Base-by-base conservation (phyloP, 495 filamentous ascomycete genomes). In the Podospora bellae-mahoneyi region DNA sequence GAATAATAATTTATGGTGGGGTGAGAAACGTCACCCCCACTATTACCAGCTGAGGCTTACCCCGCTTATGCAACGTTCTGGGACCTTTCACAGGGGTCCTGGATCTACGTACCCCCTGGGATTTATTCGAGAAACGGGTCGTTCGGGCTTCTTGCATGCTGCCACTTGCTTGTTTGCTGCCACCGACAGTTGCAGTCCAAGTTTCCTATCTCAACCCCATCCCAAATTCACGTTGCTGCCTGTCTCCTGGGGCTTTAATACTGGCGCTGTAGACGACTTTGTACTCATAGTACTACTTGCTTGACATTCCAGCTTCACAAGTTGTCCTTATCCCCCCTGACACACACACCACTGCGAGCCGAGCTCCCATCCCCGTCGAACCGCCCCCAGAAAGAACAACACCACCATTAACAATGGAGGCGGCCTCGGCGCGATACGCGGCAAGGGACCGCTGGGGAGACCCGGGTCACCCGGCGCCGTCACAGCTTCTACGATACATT, bases 401-500 rank as follows among this genome's bases (percentile, higher is more conserved):
- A 48, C 39, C 64, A 62, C 44, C 55, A 73, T 23, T 23, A 23
- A 23, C 63, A 54, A 86, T 97, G 94, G 95, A 98, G 88, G 94
- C 96, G 71, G 89, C 92, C 71, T 96, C 94, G 73, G 93, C 94
- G 80, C 89, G 96, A 69, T 96, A 94, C 84, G 94, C 94, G 75
- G 90, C 94, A 71, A 88, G 95, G 81, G 95, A 98, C 85, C 93
- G 94, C 78, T 98, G 94, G 84, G 90, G 90, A 81, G 88, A 87
- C 76, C 90, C 90, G 80, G 89, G 87, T 32, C 89, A 91, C 72
- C 88, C 90, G 66, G 89, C 90, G 39, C 85, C 91, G 56, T 91
- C 96, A 60, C 92, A 91, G 74, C 86, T 99, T 60, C 93, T 96
- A 79, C 90, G 96, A 78, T 97, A 93, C 78, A 97, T 99, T 79